Base-by-base conservation (phyloP, 2,329 filamentous ascomycete species). In the Diaporthe sp. region DNA sequence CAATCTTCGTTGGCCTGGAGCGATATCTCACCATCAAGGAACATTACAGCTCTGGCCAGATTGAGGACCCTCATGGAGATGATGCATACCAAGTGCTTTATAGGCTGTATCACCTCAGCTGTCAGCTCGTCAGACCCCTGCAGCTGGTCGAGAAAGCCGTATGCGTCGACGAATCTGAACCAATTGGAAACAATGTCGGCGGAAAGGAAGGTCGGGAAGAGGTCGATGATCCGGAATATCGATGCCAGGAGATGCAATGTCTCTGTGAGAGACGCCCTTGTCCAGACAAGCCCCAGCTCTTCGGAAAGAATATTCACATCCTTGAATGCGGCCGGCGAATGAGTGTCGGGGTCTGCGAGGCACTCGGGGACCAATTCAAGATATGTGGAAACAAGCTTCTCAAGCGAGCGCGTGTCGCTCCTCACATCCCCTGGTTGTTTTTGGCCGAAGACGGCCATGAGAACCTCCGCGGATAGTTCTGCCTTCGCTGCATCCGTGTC, bases 51-150 rank as follows among this genome's bases (percentile, higher is more conserved):
- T 44, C 87, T 86, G 22, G 87, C 85, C 7, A 94, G 86, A 78
- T 94, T 95, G 44, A 98, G 86, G 10, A 97, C 88, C 10, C 91
- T 88, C 51, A 97, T 84, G 0, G 94, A 96, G 49, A 95, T 90
- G 15, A 94, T 88, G 34, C 92, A 91, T 6, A 92, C 89, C 44
- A 97, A 87, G 17, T 92, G 90, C 80, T 95, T 94, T 20, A 97
- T 85, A 0, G 93, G 90, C 68, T 90, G 82, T 37, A 91, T 82
- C n/a, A 94, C 82, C 73, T 90, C 88, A 1, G 83, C 81, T 51
- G 87, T 85, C 42, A 82, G 82, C 73, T 87, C 84, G 71, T 86
- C 81, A 84, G 92, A 90, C 71, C 87, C 85, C 76, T 87, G 84
- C 65, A 96, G 87, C 13, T 88, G 86, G 75, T 93, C 90, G 78